Evolutionary conservation across 169 alveolate species (phyloP).

Genomic region (Plasmodium cynomolgi): DNA sequence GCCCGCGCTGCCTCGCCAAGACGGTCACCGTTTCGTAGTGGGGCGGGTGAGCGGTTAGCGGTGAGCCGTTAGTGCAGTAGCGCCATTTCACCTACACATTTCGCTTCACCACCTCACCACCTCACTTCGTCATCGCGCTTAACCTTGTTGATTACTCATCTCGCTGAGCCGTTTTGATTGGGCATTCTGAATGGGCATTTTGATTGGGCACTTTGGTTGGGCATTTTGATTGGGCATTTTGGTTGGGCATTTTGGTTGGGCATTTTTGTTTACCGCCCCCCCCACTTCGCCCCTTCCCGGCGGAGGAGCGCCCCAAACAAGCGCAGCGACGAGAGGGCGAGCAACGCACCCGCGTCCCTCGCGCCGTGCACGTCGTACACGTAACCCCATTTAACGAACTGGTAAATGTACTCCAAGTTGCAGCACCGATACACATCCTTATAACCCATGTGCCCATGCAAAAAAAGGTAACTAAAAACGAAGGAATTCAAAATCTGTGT

Average conservation of each 20-base stretch:
- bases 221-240: not conserved
- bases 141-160: too few species aligned
- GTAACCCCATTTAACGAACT: constrained; percentile 65
- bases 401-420: constrained; percentile 64
- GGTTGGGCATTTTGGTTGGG: not conserved
- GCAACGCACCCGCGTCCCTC: constrained; percentile 41
- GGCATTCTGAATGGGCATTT: not conserved
- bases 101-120: too few species aligned
- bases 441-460: constrained; percentile 34
- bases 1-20: constrained; percentile 90
- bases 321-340: constrained; percentile 35
- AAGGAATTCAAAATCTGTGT: constrained; percentile 69
- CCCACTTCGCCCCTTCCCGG: not conserved
- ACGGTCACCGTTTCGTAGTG: constrained; percentile 83
- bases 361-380: constrained; percentile 47
- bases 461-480: constrained; percentile 53
- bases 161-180: not conserved
- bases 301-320: not conserved
- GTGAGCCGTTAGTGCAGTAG: not conserved
- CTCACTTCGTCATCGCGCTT: not conserved
- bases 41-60: not conserved
- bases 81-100: not conserved
- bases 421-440: constrained; percentile 61
- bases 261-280: too few species aligned
- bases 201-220: not conserved